phyloP scores from a whole-genome alignment of 306 rosid species.

The Notholithocarpus densiflorus region DNA sequence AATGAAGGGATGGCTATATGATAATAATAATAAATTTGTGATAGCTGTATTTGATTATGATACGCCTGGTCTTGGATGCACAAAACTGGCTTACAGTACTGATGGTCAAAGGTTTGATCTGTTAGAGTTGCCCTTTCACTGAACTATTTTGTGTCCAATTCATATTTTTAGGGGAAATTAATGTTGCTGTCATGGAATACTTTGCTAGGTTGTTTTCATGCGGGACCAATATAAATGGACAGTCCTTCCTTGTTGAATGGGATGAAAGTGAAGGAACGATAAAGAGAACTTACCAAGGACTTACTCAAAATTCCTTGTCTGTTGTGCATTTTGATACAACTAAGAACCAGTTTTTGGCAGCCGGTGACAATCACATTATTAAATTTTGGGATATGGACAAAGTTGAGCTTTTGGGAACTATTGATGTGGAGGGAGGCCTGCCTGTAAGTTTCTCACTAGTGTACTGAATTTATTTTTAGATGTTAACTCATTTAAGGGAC shows the following conservation, averaged over 20 bases:
- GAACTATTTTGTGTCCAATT: neutral
- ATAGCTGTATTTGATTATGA: slow-evolving; percentile 14
- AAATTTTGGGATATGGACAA: slow-evolving; percentile 53
- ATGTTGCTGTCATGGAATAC: neutral
- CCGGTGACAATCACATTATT: slow-evolving; percentile 34
- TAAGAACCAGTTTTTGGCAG: slow-evolving; percentile 32
- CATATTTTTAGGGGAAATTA: neutral
- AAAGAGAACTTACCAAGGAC: slow-evolving; percentile 36
- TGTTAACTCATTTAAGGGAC: slow-evolving; percentile 3
- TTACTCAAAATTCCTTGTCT: slow-evolving; percentile 20
- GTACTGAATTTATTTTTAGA: neutral
- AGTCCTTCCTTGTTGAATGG: slow-evolving; percentile 45
- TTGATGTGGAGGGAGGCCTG: slow-evolving; percentile 29
- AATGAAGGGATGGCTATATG: slow-evolving; percentile 36
- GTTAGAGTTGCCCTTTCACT: neutral
- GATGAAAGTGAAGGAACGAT: slow-evolving; percentile 30
- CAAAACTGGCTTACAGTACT: slow-evolving; percentile 32
- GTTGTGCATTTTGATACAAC: slow-evolving; percentile 33
- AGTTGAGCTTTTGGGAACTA: slow-evolving; percentile 16
- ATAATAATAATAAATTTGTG: neutral
- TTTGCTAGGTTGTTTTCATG: slow-evolving; percentile 39
- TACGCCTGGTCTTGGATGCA: slow-evolving; percentile 33
- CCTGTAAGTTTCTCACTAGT: slow-evolving; percentile 18
- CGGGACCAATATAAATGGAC: slow-evolving; percentile 36
- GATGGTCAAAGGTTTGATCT: slow-evolving; percentile 34